These are phyloP conservation scores for Zoysia japonica DNA, from an alignment of 176 grass and related monocot genomes.

Conservation along the genomic window DNA sequence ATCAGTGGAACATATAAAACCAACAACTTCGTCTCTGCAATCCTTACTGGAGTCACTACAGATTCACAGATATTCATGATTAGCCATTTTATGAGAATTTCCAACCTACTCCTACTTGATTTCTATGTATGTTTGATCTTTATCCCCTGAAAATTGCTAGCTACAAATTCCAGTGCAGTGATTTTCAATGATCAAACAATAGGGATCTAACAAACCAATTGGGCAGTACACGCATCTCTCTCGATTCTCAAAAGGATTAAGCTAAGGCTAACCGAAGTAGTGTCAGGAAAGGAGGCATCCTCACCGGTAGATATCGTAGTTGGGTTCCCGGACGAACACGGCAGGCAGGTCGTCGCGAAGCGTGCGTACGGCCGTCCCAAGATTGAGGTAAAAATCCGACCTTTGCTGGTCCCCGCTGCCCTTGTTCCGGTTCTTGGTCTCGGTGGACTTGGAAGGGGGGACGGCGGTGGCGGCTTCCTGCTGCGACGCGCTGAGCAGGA, in stretches of 20 bases:
- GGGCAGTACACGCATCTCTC: neutral
- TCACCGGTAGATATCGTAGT: slow-evolving; percentile 89
- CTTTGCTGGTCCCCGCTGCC: slow-evolving; percentile 43
- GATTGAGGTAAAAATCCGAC: slow-evolving; percentile 80
- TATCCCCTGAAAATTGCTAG: slow-evolving; percentile 8
- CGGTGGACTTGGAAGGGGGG: slow-evolving; percentile 37
- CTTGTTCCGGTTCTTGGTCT: slow-evolving; percentile 32
- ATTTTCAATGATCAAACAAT: slow-evolving; percentile 4
- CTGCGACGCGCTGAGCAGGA: slow-evolving; percentile 51
- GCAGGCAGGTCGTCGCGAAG: slow-evolving; percentile 85
- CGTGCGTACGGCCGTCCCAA: slow-evolving; percentile 83
- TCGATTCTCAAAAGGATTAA: neutral
- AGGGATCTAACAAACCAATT: neutral
- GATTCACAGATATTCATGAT: neutral
- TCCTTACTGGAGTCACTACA: neutral
- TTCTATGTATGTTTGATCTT: slow-evolving; percentile 11
- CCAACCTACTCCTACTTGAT: neutral
- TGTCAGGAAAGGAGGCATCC: neutral
- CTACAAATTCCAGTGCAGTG: neutral
- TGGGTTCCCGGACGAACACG: slow-evolving; percentile 74
- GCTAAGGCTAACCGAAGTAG: too few species aligned
- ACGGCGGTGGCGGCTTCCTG: slow-evolving; percentile 42
- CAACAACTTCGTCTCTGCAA: slow-evolving; percentile 20
- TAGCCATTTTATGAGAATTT: slow-evolving; percentile 6
- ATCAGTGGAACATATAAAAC: neutral